Base-by-base conservation (phyloP, 495 filamentous ascomycete genomes). In the Evansstolkia leycettana region DNA sequence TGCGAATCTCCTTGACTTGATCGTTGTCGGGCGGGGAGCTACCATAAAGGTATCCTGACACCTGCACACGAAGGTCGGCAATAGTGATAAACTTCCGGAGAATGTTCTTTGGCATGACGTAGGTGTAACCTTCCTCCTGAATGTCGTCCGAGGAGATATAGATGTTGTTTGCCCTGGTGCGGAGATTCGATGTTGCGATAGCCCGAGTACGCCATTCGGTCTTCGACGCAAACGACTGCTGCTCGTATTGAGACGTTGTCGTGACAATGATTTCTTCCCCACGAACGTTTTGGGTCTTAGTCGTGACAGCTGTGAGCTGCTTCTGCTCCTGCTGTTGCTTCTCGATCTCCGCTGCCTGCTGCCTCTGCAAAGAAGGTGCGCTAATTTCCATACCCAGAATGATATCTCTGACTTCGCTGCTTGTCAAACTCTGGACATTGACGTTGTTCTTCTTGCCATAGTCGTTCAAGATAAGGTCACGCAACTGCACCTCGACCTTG, bases 361-460 rank as follows among this genome's bases (percentile, higher is more conserved):
- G 92, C 34, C 92, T 80, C 58, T 99, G 92, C 82, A 99, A 80
- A 1, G 88, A 95, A 3, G 92, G 92, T 4, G 92, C 92, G 39
- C 83, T 90, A 40, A 99, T 99, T 59, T 99, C 92, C 92, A 99
- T 99, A 72, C 92, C 92, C 40, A 99, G 66, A 47, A 99, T 99
- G 49, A 99, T 99, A 53, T 99, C 92, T 36, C 92, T 77, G 27
- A 99, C 89, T 73, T 99, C 92, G 47, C 79, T 92, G 46, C 78
- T 93, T 0, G 92, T 99, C 60, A 99, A 70, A 50, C 84, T 92
- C 12, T 92, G 90, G 15, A 89, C 88, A 52, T 95, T 96, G 63
- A 99, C 92, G 47, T 96, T 95, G 60, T 96, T 99, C 70, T 96
- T 96, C 76, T 96, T 96, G 48, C 92, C 92, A 48, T 99, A 99